These are phyloP conservation scores for Ganoderma leucocontextum DNA, from an alignment of 1,284 basidiomycete genomes.

Conservation along the genomic window DNA sequence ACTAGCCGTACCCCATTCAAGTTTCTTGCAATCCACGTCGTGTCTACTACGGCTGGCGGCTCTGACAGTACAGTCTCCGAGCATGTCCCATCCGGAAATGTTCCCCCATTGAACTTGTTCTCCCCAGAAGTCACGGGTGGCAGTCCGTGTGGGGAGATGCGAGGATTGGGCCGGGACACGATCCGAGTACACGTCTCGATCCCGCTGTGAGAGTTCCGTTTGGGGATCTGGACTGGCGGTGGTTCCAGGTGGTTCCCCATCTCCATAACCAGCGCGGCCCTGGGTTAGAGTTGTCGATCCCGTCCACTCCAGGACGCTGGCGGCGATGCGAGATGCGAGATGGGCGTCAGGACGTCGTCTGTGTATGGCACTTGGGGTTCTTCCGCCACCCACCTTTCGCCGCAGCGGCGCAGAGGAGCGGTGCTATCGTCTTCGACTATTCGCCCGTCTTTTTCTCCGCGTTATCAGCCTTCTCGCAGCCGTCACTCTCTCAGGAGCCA, in stretches of 20 bases:
- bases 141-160: conserved; percentile 1
- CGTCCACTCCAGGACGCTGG: neutral
- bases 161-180: neutral
- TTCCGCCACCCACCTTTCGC: neutral
- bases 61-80: neutral
- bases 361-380: neutral
- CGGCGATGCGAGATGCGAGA: neutral
- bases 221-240: neutral
- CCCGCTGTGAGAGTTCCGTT: neutral
- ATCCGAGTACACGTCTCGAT: conserved; percentile 6
- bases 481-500: neutral
- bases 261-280: neutral
- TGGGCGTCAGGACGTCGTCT: neutral
- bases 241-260: neutral
- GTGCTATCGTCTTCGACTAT: neutral
- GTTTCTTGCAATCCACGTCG: conserved; percentile 1
- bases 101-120: neutral
- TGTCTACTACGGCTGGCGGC: neutral
- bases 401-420: neutral
- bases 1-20: neutral
- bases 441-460: neutral
- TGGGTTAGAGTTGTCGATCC: conserved; percentile 7
- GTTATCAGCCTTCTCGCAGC: neutral
- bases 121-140: neutral
- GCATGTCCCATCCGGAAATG: neutral